Evolutionary conservation across 2,329 filamentous ascomycete species (phyloP), one percentile per base, ranked within the genome.

Genomic region (Botryotinia narcissicola): DNA sequence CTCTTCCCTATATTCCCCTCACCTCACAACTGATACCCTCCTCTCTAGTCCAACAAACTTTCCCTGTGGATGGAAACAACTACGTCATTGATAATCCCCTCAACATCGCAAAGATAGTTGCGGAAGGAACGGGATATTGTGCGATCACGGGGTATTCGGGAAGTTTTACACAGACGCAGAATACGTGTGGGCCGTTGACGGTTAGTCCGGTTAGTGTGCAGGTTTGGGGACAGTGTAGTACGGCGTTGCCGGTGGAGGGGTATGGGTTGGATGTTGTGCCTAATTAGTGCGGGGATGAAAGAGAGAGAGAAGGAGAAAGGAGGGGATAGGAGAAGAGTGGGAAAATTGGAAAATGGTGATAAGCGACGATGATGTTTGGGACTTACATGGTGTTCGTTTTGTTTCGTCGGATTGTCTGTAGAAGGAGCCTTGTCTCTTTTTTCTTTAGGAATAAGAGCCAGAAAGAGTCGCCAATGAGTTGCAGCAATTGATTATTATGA

Each of bases 1-100:
- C 22, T 14, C 10, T 3, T 4, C 0, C 32, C 2, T 14, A 12
- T 1, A 6, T 6, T 25, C 4, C 14, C 8, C 25, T 9, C 6
- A 2, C n/a, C 25, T n/a, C 14, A 54, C 3, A 4, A 68, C 44
- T 4, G 22, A 37, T 14, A 6, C 10, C 22, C 35, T 46, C 10
- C 22, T 32, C 2, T 35, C 46, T 57, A 54, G 35, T 69, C 25
- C 48, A 57, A 16, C 66, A 69, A 42, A 57, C 66, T 14, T 57
- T 69, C 35, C 48, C 66, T 18, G 48, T 32, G 10, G 48, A 69
- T 29, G 35, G 66, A 32, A 42, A 37, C 5, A 35, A 40, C 46
- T 57, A 69, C 10, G 46, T 54, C 1, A 69, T 69, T 3, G 51
- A 57, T 20, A 42, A 57, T 12, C 9, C 61, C 1, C 61, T 42